Evolutionary conservation across 305 asterid genomes (phyloP), one percentile per base, ranked within the genome.

Genomic region (Fraxinus greggii): DNA sequence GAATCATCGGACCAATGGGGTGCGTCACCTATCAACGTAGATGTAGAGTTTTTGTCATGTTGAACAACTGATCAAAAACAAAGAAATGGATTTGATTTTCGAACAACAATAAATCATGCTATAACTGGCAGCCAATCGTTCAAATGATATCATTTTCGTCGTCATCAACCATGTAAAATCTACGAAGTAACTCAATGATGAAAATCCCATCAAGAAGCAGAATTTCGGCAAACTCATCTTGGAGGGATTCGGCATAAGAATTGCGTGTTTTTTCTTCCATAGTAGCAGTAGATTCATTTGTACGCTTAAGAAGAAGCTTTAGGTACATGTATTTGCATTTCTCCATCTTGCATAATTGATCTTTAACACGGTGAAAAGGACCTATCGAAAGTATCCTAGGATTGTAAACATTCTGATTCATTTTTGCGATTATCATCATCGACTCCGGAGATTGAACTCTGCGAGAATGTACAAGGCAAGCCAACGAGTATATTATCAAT

Each of bases 121-220:
- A 73, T 12, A 85, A 29, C 51, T 83, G 82, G 82, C 78, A 76
- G 6, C 81, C 35, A 15, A 78, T 7, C 26, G 80, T 84, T 6
- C 82, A 77, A 15, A 86, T 81, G 1, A 45, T 35, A 12, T 88
- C 88, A 17, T 80, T 80, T 1, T 23, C 38, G 24, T 85, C 84
- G 40, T 80, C 79, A 59, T 77, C 59, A 7, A 75, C 75, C 0
- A 81, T 15, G 0, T 77, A 28, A 29, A 78, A 73, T 76, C 82
- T 85, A 24, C 90, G 77, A 15, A 84, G 72, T 63, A 86, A 35
- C 78, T 88, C 89, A 13, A 86, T 35, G 26, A 85, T 65, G 81
- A 88, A 88, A 80, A 72, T 24, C 2, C 87, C 83, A 40, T 86
- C 91, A 7, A 88, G 83, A 33, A 88, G 77, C 63, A 88, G 51